Conservation (phyloP, 352 stramenopile genomes). For the Paralagenidium karlingii region DNA sequence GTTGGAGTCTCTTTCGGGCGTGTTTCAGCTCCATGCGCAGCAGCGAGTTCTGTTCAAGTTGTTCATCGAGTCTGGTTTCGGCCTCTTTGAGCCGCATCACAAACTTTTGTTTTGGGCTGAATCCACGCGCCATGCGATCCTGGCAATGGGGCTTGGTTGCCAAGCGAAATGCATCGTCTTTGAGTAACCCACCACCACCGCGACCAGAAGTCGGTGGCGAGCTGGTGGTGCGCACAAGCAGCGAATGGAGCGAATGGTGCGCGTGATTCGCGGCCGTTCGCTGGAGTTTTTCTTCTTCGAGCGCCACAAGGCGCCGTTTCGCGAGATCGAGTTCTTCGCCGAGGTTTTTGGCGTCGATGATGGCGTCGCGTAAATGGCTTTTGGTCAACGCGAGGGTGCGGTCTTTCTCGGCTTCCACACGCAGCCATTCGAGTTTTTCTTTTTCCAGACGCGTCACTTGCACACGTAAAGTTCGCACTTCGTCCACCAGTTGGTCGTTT, state of each 20-base stretch:
- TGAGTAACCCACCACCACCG: slow-evolving; percentile 3
- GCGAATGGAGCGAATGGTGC: slow-evolving; percentile 13
- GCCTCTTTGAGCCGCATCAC: slow-evolving; percentile 12
- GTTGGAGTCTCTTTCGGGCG: slow-evolving; percentile 31
- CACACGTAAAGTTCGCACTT: slow-evolving; percentile 30
- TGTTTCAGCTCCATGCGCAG: slow-evolving; percentile 37
- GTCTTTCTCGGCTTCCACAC: slow-evolving; percentile 27
- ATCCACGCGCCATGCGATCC: no score
- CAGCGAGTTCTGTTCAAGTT: slow-evolving; percentile 20
- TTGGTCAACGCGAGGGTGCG: slow-evolving; percentile 17
- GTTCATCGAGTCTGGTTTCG: slow-evolving; percentile 34
- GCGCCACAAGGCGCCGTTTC: slow-evolving; percentile 24
- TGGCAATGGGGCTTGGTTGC: no score
- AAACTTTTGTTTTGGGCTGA: slow-evolving; percentile 9
- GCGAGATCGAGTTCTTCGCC: slow-evolving; percentile 25
- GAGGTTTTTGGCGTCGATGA: slow-evolving; percentile 37
- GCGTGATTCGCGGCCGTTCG: slow-evolving; percentile 3
- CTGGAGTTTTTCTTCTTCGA: no score
- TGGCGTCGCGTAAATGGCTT: slow-evolving; percentile 32
- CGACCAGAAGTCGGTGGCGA: not conserved
- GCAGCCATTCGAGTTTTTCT: slow-evolving; percentile 22
- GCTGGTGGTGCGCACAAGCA: no score
- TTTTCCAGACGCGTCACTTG: slow-evolving; percentile 18
- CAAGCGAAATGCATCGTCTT: no score
- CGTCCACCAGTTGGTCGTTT: slow-evolving; percentile 50